Conservation (phyloP, 148 eudicot genomes). For the Persicaria tinctoria region DNA sequence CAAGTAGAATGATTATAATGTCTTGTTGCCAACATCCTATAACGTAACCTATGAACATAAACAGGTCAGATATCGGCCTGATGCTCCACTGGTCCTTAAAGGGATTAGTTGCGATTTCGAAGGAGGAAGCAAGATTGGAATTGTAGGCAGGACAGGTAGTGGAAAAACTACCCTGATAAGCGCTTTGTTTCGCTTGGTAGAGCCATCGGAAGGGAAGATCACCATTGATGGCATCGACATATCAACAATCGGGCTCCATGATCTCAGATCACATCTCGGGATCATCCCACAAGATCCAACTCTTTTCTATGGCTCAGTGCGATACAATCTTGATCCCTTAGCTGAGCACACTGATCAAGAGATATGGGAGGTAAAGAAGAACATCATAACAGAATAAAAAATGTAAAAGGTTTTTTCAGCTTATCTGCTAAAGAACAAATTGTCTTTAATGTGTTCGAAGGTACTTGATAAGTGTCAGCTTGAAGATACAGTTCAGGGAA, state of each 20-base stretch:
- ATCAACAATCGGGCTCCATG: conserved; percentile 45
- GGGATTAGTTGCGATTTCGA: conserved; percentile 43
- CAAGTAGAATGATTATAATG: not conserved
- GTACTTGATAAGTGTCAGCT: conserved; percentile 54
- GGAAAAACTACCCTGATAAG: conserved; percentile 52
- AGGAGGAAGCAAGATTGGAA: conserved; percentile 49
- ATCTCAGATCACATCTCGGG: conserved; percentile 46
- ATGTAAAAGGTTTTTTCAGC: too few species aligned
- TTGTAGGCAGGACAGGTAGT: conserved; percentile 60
- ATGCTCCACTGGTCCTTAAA: conserved; percentile 41
- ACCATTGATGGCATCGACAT: conserved; percentile 35
- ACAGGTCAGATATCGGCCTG: conserved; percentile 42
- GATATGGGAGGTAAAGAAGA: conserved; percentile 37
- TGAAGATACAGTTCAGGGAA: conserved; percentile 31
- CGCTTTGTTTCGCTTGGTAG: conserved; percentile 51
- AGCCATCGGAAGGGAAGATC: conserved; percentile 48
- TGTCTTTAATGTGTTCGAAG: conserved; percentile 19
- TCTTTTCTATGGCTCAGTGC: conserved; percentile 40
- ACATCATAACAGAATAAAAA: not conserved
- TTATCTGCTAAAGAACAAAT: not conserved
- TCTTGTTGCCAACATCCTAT: not conserved
- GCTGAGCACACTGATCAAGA: conserved; percentile 43
- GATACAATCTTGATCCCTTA: conserved; percentile 53
- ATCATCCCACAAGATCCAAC: conserved; percentile 60
- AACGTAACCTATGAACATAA: not conserved